Percentiles rank a stretch among this genome's conserved stretches.
phyloP scores from a whole-genome alignment of 2,329 filamentous ascomycete genomes.

The Alternaria angustiovoidea region DNA sequence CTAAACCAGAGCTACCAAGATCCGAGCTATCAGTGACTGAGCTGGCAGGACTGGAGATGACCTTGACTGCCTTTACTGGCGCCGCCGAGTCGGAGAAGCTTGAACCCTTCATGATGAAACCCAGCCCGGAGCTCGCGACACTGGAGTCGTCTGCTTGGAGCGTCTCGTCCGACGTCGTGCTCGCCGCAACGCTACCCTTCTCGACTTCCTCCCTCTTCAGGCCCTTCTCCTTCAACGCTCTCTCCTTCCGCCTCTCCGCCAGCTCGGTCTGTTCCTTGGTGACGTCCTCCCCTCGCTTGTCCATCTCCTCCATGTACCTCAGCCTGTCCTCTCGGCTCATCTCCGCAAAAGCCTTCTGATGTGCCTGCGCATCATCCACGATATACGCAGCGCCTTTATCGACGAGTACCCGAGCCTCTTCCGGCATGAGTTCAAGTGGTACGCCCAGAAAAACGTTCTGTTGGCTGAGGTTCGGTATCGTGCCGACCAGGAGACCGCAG shows the following conservation, averaged over 20 bases:
- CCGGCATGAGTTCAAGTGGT: constrained; percentile 87
- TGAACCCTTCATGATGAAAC: constrained; percentile 39
- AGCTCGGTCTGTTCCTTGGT: constrained; percentile 56
- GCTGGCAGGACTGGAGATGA: constrained; percentile 5
- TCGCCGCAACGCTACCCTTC: constrained; percentile 20
- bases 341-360: constrained; percentile 69
- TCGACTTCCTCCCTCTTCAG: constrained; percentile 32
- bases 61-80: neutral
- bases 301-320: constrained; percentile 67
- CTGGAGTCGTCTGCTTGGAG: constrained; percentile 19
- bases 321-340: constrained; percentile 66
- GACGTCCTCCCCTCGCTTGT: constrained; percentile 63
- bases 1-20: constrained; percentile 23
- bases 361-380: constrained; percentile 78
- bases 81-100: constrained; percentile 22
- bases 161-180: constrained; percentile 20
- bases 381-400: constrained; percentile 79
- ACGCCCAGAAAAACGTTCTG: constrained; percentile 94
- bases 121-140: constrained; percentile 26
- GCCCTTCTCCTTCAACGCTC: constrained; percentile 60
- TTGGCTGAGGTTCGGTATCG: constrained; percentile 88
- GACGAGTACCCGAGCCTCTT: constrained; percentile 84
- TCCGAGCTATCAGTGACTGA: constrained; percentile 12
- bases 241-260: constrained; percentile 60
- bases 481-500: constrained; percentile 85